A percentile compares a stretch with the other conserved stretches of the same genome.
phyloP scores from a whole-genome alignment of 1,139 yeast genomes.

The Yamadazyma triangularis region DNA sequence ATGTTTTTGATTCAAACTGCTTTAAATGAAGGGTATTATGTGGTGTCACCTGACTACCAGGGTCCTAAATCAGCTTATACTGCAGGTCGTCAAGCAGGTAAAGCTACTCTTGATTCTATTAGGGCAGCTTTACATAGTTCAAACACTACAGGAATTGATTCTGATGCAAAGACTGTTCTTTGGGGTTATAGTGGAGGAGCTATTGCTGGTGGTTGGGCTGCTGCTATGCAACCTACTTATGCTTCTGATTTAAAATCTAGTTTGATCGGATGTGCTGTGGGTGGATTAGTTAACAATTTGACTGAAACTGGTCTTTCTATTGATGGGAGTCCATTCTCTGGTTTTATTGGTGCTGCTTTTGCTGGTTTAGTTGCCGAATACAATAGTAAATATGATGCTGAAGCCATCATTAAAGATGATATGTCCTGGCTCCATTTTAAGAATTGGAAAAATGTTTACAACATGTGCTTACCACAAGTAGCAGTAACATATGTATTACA shows the following conservation, averaged over 20 bases:
- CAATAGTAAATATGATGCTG: constrained; percentile 20
- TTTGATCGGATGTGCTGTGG: constrained; percentile 26
- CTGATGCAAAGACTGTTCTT: constrained; percentile 21
- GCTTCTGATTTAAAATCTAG: constrained; percentile 25
- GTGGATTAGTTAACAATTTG: constrained; percentile 27
- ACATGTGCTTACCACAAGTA: constrained; percentile 12
- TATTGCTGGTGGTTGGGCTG: constrained; percentile 33
- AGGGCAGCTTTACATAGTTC: constrained; percentile 22
- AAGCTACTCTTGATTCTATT: constrained; percentile 26
- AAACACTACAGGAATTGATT: constrained; percentile 22
- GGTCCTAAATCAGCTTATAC: constrained; percentile 27
- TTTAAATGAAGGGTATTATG: constrained; percentile 23
- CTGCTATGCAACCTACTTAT: constrained; percentile 26
- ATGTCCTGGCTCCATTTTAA: constrained; percentile 14
- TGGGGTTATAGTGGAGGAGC: constrained; percentile 42
- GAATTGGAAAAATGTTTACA: constrained; percentile 13
- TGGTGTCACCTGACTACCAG: constrained; percentile 30
- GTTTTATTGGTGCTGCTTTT: constrained; percentile 22
- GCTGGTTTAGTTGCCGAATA: constrained; percentile 23
- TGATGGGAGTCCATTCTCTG: constrained; percentile 24
- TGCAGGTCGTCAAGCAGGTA: constrained; percentile 27
- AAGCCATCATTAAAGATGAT: constrained; percentile 1
- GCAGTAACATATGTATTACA: constrained; percentile 7
- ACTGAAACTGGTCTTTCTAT: constrained; percentile 17
- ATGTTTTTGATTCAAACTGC: constrained; percentile 20